Conservation (phyloP, 2,329 filamentous ascomycete genomes). For the Fusarium sp. region DNA sequence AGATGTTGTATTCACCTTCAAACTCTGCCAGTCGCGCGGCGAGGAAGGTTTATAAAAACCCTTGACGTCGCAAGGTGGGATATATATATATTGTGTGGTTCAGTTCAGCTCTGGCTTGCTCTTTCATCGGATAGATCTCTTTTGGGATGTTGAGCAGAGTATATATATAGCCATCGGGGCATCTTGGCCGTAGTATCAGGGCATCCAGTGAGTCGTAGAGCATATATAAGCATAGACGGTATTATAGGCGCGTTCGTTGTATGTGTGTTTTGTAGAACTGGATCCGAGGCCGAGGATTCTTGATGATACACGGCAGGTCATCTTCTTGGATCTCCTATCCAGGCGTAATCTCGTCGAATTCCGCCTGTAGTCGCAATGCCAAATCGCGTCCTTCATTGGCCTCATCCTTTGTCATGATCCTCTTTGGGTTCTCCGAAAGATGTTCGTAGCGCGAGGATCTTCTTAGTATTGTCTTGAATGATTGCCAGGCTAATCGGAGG, state of each 20-base stretch:
- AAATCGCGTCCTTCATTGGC: background rate
- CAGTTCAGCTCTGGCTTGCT: background rate
- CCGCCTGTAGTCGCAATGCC: background rate
- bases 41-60: background rate
- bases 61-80: background rate
- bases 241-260: background rate
- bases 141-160: background rate
- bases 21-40: background rate
- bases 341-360: accelerated
- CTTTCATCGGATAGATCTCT: background rate
- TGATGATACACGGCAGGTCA: background rate
- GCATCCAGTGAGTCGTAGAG: background rate
- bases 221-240: background rate
- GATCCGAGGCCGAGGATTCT: background rate
- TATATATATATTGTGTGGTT: background rate
- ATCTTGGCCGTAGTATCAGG: background rate
- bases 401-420: accelerated
- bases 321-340: background rate
- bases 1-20: background rate
- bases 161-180: background rate
- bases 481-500: too few species aligned
- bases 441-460: too few species aligned
- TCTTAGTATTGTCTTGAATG: background rate
- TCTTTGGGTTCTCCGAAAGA: background rate
- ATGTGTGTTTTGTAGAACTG: background rate